These are phyloP conservation scores for Lentinula sp. DNA, from an alignment of 768 basidiomycete genomes.

Conservation along the genomic window DNA sequence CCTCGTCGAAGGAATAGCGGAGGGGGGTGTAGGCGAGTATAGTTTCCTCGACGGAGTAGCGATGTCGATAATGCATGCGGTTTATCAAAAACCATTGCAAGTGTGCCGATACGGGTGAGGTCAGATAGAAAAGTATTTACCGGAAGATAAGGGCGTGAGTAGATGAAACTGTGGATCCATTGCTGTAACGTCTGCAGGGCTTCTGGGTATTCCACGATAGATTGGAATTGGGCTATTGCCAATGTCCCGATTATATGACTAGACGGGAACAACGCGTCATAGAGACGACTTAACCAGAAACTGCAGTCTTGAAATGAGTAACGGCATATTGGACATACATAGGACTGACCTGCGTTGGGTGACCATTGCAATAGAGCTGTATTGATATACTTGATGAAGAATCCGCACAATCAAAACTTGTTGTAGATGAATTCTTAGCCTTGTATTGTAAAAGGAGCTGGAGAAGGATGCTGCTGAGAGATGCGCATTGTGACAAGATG, in stretches of 20 bases:
- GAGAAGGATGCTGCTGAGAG: constrained; percentile 13
- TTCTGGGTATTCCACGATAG: constrained; percentile 32
- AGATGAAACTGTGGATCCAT: constrained; percentile 41
- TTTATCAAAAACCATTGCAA: constrained; percentile 34
- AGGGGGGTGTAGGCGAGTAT: constrained; percentile 13
- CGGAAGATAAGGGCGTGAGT: constrained; percentile 20
- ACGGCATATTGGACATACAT: not conserved
- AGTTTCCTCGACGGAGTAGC: constrained; percentile 28
- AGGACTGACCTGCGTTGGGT: not conserved
- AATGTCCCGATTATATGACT: constrained; percentile 39
- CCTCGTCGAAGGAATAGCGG: constrained; percentile 12
- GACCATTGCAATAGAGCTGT: not conserved
- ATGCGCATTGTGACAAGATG: constrained; percentile 34
- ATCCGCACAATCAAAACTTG: constrained; percentile 42
- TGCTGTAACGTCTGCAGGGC: constrained; percentile 31
- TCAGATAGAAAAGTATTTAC: constrained; percentile 30
- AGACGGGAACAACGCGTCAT: constrained; percentile 45
- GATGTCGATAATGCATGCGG: constrained; percentile 16
- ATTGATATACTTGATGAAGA: not conserved
- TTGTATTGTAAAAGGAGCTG: constrained; percentile 30
- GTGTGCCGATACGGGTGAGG: constrained; percentile 26
- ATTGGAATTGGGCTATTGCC: constrained; percentile 23
- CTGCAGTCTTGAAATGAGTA: constrained; percentile 17
- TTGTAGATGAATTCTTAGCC: constrained; percentile 38
- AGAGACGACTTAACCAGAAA: constrained; percentile 39